Base-by-base conservation (phyloP, 2,329 filamentous ascomycete species). In the Metarhizium guizhouense region DNA sequence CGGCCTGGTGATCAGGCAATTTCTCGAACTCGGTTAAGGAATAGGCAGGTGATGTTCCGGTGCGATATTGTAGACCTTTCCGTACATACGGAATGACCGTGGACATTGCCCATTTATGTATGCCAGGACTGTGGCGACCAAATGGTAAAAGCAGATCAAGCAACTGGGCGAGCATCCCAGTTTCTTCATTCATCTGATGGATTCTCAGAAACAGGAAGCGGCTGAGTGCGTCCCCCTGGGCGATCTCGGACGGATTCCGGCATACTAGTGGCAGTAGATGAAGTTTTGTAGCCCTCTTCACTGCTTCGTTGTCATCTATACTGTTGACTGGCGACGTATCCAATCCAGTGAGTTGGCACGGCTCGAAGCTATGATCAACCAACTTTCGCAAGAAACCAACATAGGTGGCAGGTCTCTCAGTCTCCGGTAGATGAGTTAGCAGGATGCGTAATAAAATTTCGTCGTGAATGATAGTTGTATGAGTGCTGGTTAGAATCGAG, bases 391-490 rank as follows among this genome's bases (percentile, higher is more conserved):
- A 65, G 53, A 89, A 80, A 14, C 74, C 73, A 18, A 82, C 73
- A 65, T 92, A 92, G 49, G 75, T 67, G n/a, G 70, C 71, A 5
- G 89, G 83, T 5, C 80, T 80, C 5, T 83, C 66, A 47, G 80
- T 85, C 69, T 93, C 88, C 30, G 90, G 90, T 1, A 95, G 77
- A 65, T 86, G 89, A 20, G 86, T 89, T 49, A 95, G 78, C 25
- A 95, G 72, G 54, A 94, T 84, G 48, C 86, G 84, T 56, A 94
- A 76, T 29, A 89, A 67, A 14, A 90, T 73, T 56, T 87, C 82
- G 48, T 80, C 78, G 32, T 79, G 76, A 54, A 94, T 74, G 42
- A 85, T 76, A 54, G 79, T 73, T 54, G 72, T 70, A 62, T 87
- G 74, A 43, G 76, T 73, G 25, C 79, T 74, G 53, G 82, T 77